phyloP scores from a whole-genome alignment of 306 rosid species.

The Pueraria montana region DNA sequence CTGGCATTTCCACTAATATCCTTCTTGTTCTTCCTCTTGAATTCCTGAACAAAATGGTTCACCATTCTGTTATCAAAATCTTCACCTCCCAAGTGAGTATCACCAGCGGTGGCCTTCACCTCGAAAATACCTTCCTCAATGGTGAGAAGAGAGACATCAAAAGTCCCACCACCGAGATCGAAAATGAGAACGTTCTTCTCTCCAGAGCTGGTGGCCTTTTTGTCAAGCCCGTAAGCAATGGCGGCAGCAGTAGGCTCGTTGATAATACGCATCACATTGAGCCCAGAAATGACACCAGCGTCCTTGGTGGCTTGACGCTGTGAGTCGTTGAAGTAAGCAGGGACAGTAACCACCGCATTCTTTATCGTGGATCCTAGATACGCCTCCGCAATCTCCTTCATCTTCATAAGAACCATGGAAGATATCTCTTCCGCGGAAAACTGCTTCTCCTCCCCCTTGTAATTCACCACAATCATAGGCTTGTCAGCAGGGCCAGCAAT shows the following conservation, averaged over 20 bases:
- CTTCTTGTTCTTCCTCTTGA: conserved; percentile 63
- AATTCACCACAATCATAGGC: conserved; percentile 62
- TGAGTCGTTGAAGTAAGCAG: conserved; percentile 68
- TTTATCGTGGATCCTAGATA: conserved; percentile 56
- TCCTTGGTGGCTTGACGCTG: conserved; percentile 72
- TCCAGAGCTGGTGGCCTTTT: conserved; percentile 49
- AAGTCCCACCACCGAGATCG: conserved; percentile 68
- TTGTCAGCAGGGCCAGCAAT: conserved; percentile 61
- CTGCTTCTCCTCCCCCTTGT: conserved; percentile 65
- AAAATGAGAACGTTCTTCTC: conserved; percentile 68
- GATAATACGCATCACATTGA: conserved; percentile 68
- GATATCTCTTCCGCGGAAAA: conserved; percentile 67
- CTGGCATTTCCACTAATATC: conserved; percentile 63
- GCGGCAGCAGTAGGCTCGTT: conserved; percentile 71
- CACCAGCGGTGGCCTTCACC: conserved; percentile 69
- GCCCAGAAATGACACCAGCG: conserved; percentile 65
- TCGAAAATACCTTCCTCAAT: conserved; percentile 69
- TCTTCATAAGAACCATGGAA: conserved; percentile 65
- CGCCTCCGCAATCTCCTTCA: conserved; percentile 70
- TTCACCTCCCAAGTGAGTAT: conserved; percentile 73
- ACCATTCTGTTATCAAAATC: conserved; percentile 71
- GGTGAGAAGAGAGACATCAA: conserved; percentile 64
- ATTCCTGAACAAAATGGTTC: conserved; percentile 70
- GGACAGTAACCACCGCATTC: conserved; percentile 66
- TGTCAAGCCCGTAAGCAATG: conserved; percentile 69